Evolutionary conservation across 202 grass and related monocot species (phyloP).

Genomic region (Panicum virgatum): DNA sequence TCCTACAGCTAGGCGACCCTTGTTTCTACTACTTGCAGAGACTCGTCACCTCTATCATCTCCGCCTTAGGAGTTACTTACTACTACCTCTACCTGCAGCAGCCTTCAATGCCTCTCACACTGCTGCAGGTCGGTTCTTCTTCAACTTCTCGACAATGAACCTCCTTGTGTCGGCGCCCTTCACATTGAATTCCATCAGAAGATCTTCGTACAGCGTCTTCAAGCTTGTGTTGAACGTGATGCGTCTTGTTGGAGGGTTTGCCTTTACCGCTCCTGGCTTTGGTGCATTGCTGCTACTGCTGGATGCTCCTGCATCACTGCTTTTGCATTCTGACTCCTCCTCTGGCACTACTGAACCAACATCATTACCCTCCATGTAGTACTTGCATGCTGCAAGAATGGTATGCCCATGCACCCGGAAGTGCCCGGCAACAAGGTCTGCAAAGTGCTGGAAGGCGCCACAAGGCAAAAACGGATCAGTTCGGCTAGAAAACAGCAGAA

Average conservation of each 20-base stretch:
- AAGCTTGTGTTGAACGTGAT: constrained; percentile 28
- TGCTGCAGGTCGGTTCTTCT: constrained; percentile 45
- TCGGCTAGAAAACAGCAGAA: background rate
- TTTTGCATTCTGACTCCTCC: constrained; percentile 14
- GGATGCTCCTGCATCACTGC: background rate
- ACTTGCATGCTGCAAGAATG: constrained; percentile 76
- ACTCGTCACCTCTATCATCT: background rate
- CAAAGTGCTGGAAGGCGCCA: constrained; percentile 68
- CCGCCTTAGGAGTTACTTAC: background rate
- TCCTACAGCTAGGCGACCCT: background rate
- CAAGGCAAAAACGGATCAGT: constrained; percentile 3
- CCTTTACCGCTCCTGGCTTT: background rate
- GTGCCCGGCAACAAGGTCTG: constrained; percentile 77
- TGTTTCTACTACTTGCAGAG: constrained; percentile 18
- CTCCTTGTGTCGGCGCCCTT: constrained; percentile 77
- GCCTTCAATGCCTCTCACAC: constrained; percentile 30
- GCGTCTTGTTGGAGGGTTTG: background rate
- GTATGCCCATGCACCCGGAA: constrained; percentile 53
- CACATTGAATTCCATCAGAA: constrained; percentile 89
- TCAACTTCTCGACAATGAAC: constrained; percentile 64
- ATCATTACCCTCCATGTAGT: constrained; percentile 65
- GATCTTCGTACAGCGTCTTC: constrained; percentile 61
- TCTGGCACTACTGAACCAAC: constrained; percentile 65
- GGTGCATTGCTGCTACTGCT: constrained; percentile 28
- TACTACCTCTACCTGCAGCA: constrained; percentile 4